phyloP scores from a whole-genome alignment of 306 rosid genomes.

The Rosa multiflora region DNA sequence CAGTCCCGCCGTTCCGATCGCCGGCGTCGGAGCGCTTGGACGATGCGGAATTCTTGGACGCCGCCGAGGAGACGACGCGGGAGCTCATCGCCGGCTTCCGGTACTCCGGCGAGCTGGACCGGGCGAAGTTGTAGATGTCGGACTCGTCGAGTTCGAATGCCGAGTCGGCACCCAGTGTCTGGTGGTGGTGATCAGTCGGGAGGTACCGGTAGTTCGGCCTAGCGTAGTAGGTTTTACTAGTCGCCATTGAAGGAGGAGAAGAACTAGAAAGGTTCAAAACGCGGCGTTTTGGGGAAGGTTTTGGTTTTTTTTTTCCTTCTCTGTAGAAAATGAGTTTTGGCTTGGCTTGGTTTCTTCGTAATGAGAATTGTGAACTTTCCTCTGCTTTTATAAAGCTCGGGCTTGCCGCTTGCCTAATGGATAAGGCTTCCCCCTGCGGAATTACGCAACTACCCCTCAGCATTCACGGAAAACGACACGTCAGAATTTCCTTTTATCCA shows the following conservation, averaged over 20 bases:
- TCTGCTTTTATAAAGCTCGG: conserved; percentile 53
- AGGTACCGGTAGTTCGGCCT: conserved; percentile 55
- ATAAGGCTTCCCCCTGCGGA: conserved; percentile 37
- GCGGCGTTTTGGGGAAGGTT: background rate
- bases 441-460: conserved; percentile 32
- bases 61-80: conserved; percentile 14
- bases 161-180: conserved; percentile 39
- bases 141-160: conserved; percentile 77
- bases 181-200: conserved; percentile 35
- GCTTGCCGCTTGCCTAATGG: conserved; percentile 39
- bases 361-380: background rate
- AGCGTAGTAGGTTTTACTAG: conserved; percentile 45
- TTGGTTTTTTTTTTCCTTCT: background rate
- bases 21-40: conserved; percentile 23
- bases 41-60: conserved; percentile 19
- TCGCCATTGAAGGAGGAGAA: conserved; percentile 46
- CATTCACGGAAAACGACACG: conserved; percentile 23
- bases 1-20: conserved; percentile 31
- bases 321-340: background rate
- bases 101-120: conserved; percentile 60
- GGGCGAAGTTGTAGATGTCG: conserved; percentile 56
- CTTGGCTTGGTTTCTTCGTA: conserved; percentile 13
- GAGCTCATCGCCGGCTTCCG: conserved; percentile 34
- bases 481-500: conserved; percentile 16
- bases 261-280: background rate